Base-by-base conservation (phyloP, 2,329 filamentous ascomycete genomes). In the Trichoderma sp. region DNA sequence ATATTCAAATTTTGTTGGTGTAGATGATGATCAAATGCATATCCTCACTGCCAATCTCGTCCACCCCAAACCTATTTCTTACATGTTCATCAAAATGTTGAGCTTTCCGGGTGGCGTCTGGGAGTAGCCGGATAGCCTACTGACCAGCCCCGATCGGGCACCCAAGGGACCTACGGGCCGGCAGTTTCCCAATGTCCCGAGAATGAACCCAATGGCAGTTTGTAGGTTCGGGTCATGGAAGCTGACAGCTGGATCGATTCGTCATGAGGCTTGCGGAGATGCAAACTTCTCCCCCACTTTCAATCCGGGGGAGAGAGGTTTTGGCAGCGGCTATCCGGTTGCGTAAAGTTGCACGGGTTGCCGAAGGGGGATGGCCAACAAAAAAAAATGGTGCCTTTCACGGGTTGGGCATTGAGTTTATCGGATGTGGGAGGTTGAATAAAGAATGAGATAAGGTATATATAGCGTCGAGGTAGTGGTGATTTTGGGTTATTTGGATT, bases 51-150 rank as follows among this genome's bases (percentile, higher is more conserved):
- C 7, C 6, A 6, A n/a, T 36, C 8, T 0, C 8, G 4, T 55
- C 20, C 11, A 11, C 30, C n/a, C 8, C 13, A 26, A 28, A 17
- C 17, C 9, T 2, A 23, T 17, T n/a, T 28, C 47, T 5, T 28
- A 9, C 17, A 28, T 3, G 8, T 28, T 28, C 13, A 12, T 47
- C n/a, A 3, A 70, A 26, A 34, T 70, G 59, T 55, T 57, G 68
- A 57, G 61, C 13, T 63, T n/a, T 30, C 17, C 5, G 32, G 11
- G 47, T 68, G 66, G 36, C 55, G 55, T n/a, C n/a, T 26, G 23
- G 20, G 36, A 53, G 34, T 70, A 64, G 23, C 68, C 69, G 69
- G 63, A 68, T 71, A 71, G 69, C 63, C 69, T 71, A 71, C 39
- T 26, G n/a, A 32, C 66, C 34, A 47, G 53, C 23, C 64, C 64